Evolutionary conservation across 345 rosid species (phyloP), one percentile per base, ranked within the genome.

Genomic region (Camelina neglecta): DNA sequence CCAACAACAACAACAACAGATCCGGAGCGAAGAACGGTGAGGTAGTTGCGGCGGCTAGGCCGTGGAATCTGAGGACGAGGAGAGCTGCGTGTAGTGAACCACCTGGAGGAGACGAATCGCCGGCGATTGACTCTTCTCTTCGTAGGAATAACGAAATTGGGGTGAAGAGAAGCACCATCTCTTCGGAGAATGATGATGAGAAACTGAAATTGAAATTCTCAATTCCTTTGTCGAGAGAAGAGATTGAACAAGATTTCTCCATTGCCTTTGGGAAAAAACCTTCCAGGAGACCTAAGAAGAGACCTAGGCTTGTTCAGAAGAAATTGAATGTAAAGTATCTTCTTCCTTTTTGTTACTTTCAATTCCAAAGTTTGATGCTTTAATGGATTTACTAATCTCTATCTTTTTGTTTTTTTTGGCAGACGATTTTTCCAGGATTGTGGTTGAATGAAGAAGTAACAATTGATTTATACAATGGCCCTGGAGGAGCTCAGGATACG

Each of bases 51-150:
- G 48, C 59, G 47, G 42, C 70, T 47, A 67, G 54, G 24, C 76
- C 75, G 35, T 77, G 80, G 80, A 77, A 71, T 71, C 42, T 77
- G 60, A 77, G 80, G 26, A 77, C 66, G 60, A 77, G 80, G 39
- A 65, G 80, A 77, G 72, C 71, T 47, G 51, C 66, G 35, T 70
- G 71, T 45, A 47, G 54, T 64, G 75, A 63, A 7, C 50, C 65
- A 0, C 31, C 31, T 3, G 31, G 31, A 29, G 75, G 80, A 8
- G 80, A 70, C 5, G 75, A 63, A 24, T 53, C 68, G 6, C 18
- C 58, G 58, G 15, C 4, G 56, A 68, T 60, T 74, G 26, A 31
- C 0, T 29, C 31, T 29, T 29, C 31, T 29, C 31, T 29, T 4
- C n/a, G 23, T 23, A 2, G 53, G 76, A 3, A n/a, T 13, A 29